Evolutionary conservation across 2,329 filamentous ascomycete genomes (phyloP).

Genomic region (Neofusicoccum umdonicola): DNA sequence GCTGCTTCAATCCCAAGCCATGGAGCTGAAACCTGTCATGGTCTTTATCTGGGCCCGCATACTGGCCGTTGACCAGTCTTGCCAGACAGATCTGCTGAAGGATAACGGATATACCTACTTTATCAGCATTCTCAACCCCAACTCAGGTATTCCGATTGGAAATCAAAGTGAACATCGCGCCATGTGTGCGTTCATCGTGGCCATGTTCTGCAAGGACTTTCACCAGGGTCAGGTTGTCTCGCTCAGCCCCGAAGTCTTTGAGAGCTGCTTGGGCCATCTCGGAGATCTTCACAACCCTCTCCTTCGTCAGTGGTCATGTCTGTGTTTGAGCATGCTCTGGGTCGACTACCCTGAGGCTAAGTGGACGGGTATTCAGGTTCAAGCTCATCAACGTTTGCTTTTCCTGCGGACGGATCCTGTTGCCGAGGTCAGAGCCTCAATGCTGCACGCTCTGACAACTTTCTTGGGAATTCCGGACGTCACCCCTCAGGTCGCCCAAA

Average conservation of each 20-base stretch:
- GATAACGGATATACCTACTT: slow-evolving; percentile 98
- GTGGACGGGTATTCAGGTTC: slow-evolving; percentile 89
- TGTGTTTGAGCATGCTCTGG: slow-evolving; percentile 96
- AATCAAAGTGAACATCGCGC: slow-evolving; percentile 94
- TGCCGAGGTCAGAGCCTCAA: slow-evolving; percentile 88
- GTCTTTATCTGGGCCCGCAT: slow-evolving; percentile 99
- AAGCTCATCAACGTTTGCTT: slow-evolving; percentile 77
- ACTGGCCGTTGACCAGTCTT: slow-evolving; percentile 89
- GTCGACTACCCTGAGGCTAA: slow-evolving; percentile 87
- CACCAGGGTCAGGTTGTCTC: slow-evolving; percentile 89
- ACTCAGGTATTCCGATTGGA: slow-evolving; percentile 68
- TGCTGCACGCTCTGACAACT: slow-evolving; percentile 88
- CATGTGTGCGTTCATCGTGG: slow-evolving; percentile 97
- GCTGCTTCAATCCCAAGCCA: slow-evolving; percentile 87
- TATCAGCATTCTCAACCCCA: slow-evolving; percentile 83
- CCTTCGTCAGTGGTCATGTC: slow-evolving; percentile 89
- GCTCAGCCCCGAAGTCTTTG: slow-evolving; percentile 85
- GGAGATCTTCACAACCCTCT: slow-evolving; percentile 83
- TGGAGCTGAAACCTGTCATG: slow-evolving; percentile 96
- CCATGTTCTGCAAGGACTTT: slow-evolving; percentile 95
- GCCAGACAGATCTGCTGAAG: slow-evolving; percentile 90
- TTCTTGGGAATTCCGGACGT: slow-evolving; percentile 92
- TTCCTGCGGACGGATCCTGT: slow-evolving; percentile 80
- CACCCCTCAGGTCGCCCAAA: slow-evolving; percentile 84
- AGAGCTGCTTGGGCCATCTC: slow-evolving; percentile 79